phyloP scores from a whole-genome alignment of 2,329 filamentous ascomycete species.

The Cordyceps pruinosa region DNA sequence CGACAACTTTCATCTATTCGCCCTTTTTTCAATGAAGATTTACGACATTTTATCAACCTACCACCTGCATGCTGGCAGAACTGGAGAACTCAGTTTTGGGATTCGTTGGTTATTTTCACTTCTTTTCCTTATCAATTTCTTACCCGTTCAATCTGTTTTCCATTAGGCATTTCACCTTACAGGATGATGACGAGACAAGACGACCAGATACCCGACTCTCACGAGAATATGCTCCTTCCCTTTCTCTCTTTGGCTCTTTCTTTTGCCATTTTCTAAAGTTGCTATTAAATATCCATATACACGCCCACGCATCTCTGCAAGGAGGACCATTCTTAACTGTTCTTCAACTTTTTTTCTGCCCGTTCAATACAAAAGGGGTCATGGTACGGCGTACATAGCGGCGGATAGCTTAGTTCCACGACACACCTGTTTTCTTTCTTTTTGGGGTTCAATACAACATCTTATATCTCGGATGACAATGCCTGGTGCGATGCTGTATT shows the following conservation, averaged over 20 bases:
- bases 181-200: neutral
- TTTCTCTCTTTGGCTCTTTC: neutral
- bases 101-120: neutral
- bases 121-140: slow-evolving; percentile 3
- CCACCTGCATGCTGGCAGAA: neutral
- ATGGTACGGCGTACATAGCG: slow-evolving; percentile 4
- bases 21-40: neutral
- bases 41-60: neutral
- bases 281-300: slow-evolving; percentile 5
- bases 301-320: slow-evolving; percentile 8
- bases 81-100: neutral
- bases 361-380: neutral
- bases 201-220: slow-evolving; percentile 10
- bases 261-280: neutral
- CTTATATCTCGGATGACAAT: neutral
- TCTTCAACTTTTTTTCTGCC: neutral
- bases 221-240: neutral
- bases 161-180: neutral
- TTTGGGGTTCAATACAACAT: neutral
- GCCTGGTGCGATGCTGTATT: too few species aligned
- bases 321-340: neutral
- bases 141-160: slow-evolving; percentile 13
- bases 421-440: neutral
- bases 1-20: neutral
- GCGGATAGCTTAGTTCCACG: neutral